These are phyloP conservation scores for Durusdinium trenchii DNA, from an alignment of 73 alveolate genomes.

Conservation along the genomic window DNA sequence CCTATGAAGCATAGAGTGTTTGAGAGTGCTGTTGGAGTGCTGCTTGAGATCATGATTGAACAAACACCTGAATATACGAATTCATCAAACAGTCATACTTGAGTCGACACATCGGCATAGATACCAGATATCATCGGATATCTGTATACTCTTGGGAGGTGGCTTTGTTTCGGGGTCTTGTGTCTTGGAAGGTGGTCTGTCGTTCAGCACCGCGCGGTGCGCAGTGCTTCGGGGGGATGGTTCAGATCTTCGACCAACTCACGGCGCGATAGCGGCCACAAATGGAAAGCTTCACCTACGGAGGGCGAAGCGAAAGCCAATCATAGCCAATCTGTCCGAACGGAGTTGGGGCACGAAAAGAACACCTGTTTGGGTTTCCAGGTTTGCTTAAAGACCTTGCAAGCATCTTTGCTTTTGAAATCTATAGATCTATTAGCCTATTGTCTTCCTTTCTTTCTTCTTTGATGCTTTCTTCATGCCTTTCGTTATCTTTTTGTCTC, in stretches of 20 bases:
- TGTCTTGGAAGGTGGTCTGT: not conserved
- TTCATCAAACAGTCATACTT: not conserved
- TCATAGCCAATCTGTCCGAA: not conserved
- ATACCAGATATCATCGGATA: too few relatives aligned
- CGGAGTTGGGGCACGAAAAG: not conserved
- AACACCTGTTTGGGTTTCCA: not conserved
- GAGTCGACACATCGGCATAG: not conserved
- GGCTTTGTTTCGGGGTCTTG: not conserved
- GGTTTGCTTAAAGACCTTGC: not conserved
- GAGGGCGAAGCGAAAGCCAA: not conserved
- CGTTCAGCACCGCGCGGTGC: not conserved
- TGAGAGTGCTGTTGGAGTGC: not conserved
- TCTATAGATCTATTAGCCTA: not conserved
- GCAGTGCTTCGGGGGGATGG: not conserved
- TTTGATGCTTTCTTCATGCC: not conserved
- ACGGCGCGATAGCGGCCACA: constrained; percentile 82
- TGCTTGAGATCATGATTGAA: too few relatives aligned
- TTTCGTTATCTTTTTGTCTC: not conserved
- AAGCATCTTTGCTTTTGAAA: not conserved
- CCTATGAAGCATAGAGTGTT: constrained; percentile 2
- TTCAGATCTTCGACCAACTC: constrained; percentile 87
- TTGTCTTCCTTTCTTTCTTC: not conserved
- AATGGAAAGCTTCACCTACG: constrained; percentile 79
- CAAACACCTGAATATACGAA: too few relatives aligned
- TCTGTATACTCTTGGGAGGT: not conserved